phyloP scores from a whole-genome alignment of 352 stramenopile species.

The Poterioochromonas sp. region DNA sequence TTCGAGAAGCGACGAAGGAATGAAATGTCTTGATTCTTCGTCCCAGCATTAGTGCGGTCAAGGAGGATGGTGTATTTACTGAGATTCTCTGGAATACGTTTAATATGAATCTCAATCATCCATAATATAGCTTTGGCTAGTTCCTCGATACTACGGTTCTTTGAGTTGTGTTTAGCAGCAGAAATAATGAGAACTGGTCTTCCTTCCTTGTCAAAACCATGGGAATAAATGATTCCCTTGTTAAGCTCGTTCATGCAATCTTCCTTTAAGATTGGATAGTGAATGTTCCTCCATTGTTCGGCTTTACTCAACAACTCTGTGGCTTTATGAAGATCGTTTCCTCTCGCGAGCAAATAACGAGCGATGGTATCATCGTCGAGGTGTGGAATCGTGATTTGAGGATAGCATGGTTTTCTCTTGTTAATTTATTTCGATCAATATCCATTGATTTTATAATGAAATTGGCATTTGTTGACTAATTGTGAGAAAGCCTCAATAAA shows the following conservation, averaged over 20 bases:
- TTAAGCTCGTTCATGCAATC: background rate
- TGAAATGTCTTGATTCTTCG: constrained; percentile 22
- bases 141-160: constrained; percentile 19
- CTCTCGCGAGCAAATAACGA: background rate
- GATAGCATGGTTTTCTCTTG: too few relatives aligned
- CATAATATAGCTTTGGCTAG: background rate
- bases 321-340: background rate
- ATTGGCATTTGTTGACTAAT: too few relatives aligned
- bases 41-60: background rate
- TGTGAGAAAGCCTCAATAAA: too few relatives aligned
- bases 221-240: background rate
- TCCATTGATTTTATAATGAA: too few relatives aligned
- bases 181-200: background rate
- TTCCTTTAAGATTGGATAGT: background rate
- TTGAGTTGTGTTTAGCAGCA: background rate
- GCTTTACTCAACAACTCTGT: background rate
- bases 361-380: background rate
- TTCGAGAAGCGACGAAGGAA: too few relatives aligned
- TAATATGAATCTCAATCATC: constrained; percentile 5
- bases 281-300: too few relatives aligned
- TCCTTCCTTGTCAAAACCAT: constrained; percentile 32
- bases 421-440: too few relatives aligned
- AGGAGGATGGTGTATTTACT: constrained; percentile 12
- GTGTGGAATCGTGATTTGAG: too few relatives aligned
- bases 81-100: background rate